Evolutionary conservation across 2,329 filamentous ascomycete genomes (phyloP).

Genomic region (Teratosphaeria viscida): DNA sequence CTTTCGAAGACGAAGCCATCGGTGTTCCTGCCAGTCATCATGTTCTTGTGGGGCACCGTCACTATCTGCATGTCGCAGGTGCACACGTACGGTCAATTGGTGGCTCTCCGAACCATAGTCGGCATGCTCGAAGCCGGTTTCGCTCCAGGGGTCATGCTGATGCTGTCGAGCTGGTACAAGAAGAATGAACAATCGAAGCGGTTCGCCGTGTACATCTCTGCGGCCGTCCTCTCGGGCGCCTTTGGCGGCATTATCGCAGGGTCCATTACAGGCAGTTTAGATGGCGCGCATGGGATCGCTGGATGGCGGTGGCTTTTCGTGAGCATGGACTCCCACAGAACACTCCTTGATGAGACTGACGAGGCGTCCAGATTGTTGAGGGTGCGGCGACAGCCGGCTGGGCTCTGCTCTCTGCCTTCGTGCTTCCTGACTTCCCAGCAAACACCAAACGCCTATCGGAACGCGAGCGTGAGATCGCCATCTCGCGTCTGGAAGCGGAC

Average conservation of each 20-base stretch:
- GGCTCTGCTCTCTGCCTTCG: conserved; percentile 33
- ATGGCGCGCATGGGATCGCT: conserved; percentile 29
- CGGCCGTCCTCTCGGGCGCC: conserved; percentile 45
- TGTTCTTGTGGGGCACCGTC: conserved; percentile 44
- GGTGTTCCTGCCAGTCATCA: conserved; percentile 41
- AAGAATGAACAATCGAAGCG: conserved; percentile 41
- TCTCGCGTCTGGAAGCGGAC: conserved; percentile 35
- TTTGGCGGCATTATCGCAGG: conserved; percentile 36
- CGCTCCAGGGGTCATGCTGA: conserved; percentile 44
- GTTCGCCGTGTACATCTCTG: conserved; percentile 49
- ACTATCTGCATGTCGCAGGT: conserved; percentile 41
- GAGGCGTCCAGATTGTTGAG: conserved; percentile 19
- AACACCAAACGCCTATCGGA: conserved; percentile 34
- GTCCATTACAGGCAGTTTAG: conserved; percentile 25
- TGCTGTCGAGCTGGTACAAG: conserved; percentile 51
- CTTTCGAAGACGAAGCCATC: conserved; percentile 40
- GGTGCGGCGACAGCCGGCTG: conserved; percentile 36
- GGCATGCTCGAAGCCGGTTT: conserved; percentile 47
- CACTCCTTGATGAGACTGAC: neutral
- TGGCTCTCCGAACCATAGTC: conserved; percentile 45
- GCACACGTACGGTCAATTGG: conserved; percentile 37
- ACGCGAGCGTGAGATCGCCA: conserved; percentile 34
- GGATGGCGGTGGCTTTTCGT: conserved; percentile 37
- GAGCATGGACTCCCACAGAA: neutral
- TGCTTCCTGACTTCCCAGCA: conserved; percentile 42